Base-by-base conservation (phyloP, 2,329 filamentous ascomycete genomes). In the Aspergillus piperis region DNA sequence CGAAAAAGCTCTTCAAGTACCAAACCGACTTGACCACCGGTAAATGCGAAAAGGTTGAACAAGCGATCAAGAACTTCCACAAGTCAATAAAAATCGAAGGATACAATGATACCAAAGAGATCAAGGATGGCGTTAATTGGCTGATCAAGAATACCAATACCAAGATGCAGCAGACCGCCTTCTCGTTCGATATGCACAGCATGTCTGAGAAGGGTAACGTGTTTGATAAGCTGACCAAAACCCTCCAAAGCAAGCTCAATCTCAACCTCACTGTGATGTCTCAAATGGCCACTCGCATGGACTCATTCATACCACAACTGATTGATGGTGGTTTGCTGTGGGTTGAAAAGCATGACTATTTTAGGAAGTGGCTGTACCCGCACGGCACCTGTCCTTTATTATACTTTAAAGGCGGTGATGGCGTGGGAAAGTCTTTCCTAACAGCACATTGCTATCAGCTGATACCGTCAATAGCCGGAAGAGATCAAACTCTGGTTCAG, bases 91-190 rank as follows among this genome's bases (percentile, higher is more conserved):
- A 27, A n/a, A 30, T 27, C 8, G 47, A 50, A 27, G 15, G 25
- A 11, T 50, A 30, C 23, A 50, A 50, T 7, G 47, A 50, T 32
- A 50, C 25, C 25, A 50, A 50, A 19, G 47, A 50, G 47, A 50
- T 50, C 15, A 50, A 50, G 17, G 47, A 50, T 17, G 47, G 47
- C n/a, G 25, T 50, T 3, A 25, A 50, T 8, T 50, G 47, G 47
- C 25, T 50, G 15, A 50, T 50, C 47, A 50, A 50, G n/a, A 50
- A 50, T 50, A 50, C 47, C 3, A 50, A 50, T 11, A 30, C 47
- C 25, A 50, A 50, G 25, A 50, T 50, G 47, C 47, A 50, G 8
- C 47, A 50, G 15, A 32, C 47, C 13, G 47, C 30, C 8, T n/a
- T 50, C 8, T 30, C 30, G 25, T 25, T 15, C n/a, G 25, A 30